phyloP scores from a whole-genome alignment of 1,139 yeast species.

The Saccharomyces uvarum region DNA sequence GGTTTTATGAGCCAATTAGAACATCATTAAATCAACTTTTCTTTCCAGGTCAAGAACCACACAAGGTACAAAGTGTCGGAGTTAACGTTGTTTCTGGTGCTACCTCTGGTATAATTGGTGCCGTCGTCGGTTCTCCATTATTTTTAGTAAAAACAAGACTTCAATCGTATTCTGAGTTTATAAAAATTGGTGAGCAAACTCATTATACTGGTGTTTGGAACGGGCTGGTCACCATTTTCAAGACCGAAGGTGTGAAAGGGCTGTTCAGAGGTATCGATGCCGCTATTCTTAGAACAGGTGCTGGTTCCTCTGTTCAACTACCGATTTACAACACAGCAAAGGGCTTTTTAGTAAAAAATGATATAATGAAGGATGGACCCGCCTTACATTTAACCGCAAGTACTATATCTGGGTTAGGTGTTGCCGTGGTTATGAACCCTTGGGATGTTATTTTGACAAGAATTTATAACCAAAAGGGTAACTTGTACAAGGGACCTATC shows the following conservation, averaged over 20 bases:
- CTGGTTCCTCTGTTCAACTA: conserved; percentile 90
- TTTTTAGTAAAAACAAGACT: conserved; percentile 89
- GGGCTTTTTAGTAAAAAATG: conserved; percentile 39
- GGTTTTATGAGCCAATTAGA: conserved; percentile 86
- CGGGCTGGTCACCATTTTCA: conserved; percentile 58
- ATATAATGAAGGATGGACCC: conserved; percentile 55
- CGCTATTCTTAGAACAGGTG: conserved; percentile 87
- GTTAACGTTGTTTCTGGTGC: conserved; percentile 79
- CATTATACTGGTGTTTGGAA: conserved; percentile 63
- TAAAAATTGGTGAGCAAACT: conserved; percentile 84
- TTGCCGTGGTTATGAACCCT: conserved; percentile 92
- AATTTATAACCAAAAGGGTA: conserved; percentile 89
- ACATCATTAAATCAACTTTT: conserved; percentile 47
- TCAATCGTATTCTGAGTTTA: conserved; percentile 72
- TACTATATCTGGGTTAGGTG: conserved; percentile 81
- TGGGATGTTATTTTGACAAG: conserved; percentile 93
- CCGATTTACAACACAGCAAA: conserved; percentile 87
- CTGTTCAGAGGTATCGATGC: conserved; percentile 90
- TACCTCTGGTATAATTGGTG: conserved; percentile 81
- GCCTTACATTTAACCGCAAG: conserved; percentile 67
- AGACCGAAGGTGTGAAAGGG: conserved; percentile 68
- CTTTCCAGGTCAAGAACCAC: conserved; percentile 46
- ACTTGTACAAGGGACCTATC: conserved; percentile 74
- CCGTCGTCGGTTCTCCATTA: conserved; percentile 82
- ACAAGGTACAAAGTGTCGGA: conserved; percentile 50